Evolutionary conservation across 495 filamentous ascomycete species (phyloP), one percentile per base, ranked within the genome.

Genomic region (Apodospora peruviana): DNA sequence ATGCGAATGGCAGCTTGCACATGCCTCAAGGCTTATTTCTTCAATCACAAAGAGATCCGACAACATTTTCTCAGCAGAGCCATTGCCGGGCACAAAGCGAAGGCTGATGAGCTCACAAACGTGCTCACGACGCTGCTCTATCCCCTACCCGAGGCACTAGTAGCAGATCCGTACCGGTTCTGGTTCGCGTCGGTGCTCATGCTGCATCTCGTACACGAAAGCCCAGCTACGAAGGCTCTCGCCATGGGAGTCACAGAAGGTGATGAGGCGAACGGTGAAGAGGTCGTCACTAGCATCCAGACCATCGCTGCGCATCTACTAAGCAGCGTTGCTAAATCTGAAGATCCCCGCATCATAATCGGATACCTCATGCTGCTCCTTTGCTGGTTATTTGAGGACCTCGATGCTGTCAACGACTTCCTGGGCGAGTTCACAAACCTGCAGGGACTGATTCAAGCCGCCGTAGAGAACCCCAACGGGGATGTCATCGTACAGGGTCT

Each of bases 241-340:
- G 85, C 90, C 18, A 90, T 90, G 77, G 74, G 74, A 40, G 85
- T 98, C 27, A 84, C 81, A 2, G 91, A 96, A 66, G 94, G 94
- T 12, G 86, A 96, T 65, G 87, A 88, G 20, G 86, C 87, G 35
- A 86, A 73, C 52, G 93, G 94, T 10, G 93, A 98, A 72, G 93
- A 98, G 62, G 91, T 95, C 4, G 84, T 98, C 43, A 97, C 91
- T 7, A 91, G 86, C 62, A 89, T 98, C 46, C 93, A 98, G 64
- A 78, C 82, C 1, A 80, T 97, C 41, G 80, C 88, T 12, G 83
- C 82, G 4, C 90, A 95, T 53, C 75, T 98, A 5, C 81, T 96
- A 27, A 59, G 57, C 54, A 52, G 81, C 78, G 50, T 84, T 77
- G 16, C 69, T 90, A 49, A 84, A 87, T 60, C 80, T 9, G 85